Evolutionary conservation across 495 filamentous ascomycete species (phyloP).

Genomic region (Mytilinidion resinicola): DNA sequence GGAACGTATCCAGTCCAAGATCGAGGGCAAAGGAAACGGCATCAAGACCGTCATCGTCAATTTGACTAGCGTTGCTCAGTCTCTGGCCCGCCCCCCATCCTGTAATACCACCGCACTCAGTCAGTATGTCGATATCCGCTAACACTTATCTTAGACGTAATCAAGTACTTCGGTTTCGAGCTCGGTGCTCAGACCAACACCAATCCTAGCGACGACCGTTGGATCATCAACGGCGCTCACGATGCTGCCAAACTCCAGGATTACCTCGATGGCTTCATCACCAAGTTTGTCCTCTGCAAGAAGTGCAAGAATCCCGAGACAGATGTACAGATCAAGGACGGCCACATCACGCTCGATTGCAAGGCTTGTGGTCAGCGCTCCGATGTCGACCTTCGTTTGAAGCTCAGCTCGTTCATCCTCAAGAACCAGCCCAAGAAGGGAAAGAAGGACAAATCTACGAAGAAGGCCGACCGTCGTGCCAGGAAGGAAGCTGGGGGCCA

Average conservation of each 20-base stretch:
- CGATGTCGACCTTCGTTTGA: constrained; percentile 85
- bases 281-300: constrained; percentile 97
- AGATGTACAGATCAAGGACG: constrained; percentile 88
- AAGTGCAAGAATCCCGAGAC: constrained; percentile 99
- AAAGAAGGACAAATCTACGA: constrained; percentile 90
- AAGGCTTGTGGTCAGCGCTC: constrained; percentile 94
- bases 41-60: constrained; percentile 98
- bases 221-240: constrained; percentile 99
- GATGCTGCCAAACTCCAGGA: constrained; percentile 94
- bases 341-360: constrained; percentile 86
- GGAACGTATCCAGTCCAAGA: constrained; percentile 96
- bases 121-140: not conserved
- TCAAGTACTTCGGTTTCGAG: constrained; percentile 99
- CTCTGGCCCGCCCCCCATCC: constrained; percentile 82
- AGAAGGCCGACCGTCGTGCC: constrained; percentile 73
- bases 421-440: constrained; percentile 92
- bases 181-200: constrained; percentile 97
- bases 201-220: constrained; percentile 93
- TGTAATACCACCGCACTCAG: constrained; percentile 41
- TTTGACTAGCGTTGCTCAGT: constrained; percentile 86
- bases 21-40: constrained; percentile 97
- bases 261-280: constrained; percentile 95
- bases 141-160: constrained; percentile 54
- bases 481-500: constrained; percentile 43
- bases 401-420: constrained; percentile 94